A percentile compares a stretch with the other conserved stretches of the same genome.
Conservation (phyloP, 768 basidiomycete species). For the Hirschioporus abietinus region DNA sequence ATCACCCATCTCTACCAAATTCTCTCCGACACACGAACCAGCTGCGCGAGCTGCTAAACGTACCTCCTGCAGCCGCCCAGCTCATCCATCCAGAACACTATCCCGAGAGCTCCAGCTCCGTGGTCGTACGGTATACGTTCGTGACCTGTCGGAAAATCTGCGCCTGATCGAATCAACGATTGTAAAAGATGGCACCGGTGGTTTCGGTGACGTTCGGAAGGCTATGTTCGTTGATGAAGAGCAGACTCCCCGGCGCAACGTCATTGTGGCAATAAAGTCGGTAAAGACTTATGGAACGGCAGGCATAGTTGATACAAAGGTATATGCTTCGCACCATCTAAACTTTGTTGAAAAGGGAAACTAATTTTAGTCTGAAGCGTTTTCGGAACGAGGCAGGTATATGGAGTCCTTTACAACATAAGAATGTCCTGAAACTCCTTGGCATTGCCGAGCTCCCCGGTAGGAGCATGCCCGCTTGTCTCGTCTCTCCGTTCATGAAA, state of each 20-base stretch:
- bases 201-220: background rate
- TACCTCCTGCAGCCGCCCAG: background rate
- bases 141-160: background rate
- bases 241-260: background rate
- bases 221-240: background rate
- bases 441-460: background rate
- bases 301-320: background rate
- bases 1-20: too few species aligned
- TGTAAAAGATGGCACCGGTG: background rate
- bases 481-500: slow-evolving; percentile 1
- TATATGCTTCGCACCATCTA: background rate
- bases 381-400: background rate
- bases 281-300: background rate
- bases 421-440: background rate
- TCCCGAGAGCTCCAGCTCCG: background rate
- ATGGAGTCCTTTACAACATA: background rate
- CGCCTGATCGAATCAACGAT: background rate
- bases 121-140: background rate
- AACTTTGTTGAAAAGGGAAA: background rate
- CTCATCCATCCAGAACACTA: background rate
- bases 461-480: background rate
- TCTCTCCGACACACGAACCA: too few species aligned
- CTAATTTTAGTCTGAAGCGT: background rate
- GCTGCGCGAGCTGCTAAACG: too few species aligned
- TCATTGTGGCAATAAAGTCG: background rate